Conservation (phyloP, 345 rosid genomes). For the Camelina laxa region DNA sequence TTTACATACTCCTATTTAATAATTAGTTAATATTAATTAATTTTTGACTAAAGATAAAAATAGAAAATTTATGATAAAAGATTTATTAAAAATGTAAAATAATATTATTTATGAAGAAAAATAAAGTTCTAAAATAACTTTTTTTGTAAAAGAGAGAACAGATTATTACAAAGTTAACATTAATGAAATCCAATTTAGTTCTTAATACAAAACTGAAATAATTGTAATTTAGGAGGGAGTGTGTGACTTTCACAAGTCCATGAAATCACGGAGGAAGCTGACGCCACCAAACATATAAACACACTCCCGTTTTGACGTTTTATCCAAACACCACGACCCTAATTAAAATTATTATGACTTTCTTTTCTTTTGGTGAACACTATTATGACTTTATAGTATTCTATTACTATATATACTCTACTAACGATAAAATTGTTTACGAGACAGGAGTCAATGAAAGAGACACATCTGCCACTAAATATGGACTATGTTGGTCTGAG, state of each 20-base stretch:
- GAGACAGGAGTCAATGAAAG: constrained; percentile 23
- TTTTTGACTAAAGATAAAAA: no score
- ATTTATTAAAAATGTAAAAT: no score
- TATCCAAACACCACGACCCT: constrained; percentile 10
- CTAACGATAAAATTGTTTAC: not conserved
- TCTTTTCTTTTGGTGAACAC: no score
- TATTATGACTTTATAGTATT: not conserved
- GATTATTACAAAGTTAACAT: not conserved
- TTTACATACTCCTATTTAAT: no score
- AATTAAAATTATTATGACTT: not conserved
- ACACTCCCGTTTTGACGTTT: constrained; percentile 18
- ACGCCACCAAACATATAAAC: constrained; percentile 23
- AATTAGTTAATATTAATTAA: no score
- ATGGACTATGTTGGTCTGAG: constrained; percentile 24
- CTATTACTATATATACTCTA: not conserved
- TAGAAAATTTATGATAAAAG: no score
- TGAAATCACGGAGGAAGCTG: constrained; percentile 30
- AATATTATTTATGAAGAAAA: no score
- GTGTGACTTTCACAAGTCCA: constrained; percentile 18
- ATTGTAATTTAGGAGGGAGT: not conserved
- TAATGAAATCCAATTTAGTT: not conserved
- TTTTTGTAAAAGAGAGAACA: no score
- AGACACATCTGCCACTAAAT: constrained; percentile 34
- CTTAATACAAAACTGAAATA: not conserved
- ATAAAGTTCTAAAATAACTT: no score